phyloP scores from a whole-genome alignment of 371 early-diverging fungal species.

The Mortierella polycephala region DNA sequence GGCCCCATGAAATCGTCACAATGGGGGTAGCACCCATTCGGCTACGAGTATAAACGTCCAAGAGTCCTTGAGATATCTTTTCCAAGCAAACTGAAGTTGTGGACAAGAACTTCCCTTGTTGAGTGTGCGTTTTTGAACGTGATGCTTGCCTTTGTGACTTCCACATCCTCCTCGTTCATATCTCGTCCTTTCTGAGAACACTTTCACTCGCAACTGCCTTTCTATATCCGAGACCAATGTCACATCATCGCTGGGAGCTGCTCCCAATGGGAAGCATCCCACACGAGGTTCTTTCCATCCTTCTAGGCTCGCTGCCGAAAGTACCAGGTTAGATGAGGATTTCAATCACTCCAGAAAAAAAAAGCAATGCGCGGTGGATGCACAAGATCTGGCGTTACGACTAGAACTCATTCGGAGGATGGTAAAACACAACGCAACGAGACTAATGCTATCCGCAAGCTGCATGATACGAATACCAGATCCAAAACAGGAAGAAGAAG shows the following conservation, averaged over 20 bases:
- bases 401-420: neutral
- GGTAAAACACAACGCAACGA: neutral
- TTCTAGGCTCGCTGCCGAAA: conserved; percentile 49
- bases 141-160: no score
- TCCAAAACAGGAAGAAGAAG: conserved; percentile 37
- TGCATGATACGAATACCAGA: conserved; percentile 8
- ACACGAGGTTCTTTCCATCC: conserved; percentile 47
- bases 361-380: neutral
- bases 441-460: neutral
- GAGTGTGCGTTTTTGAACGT: no score
- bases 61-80: no score
- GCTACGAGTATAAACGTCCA: no score
- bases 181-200: neutral
- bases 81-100: no score
- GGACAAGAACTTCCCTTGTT: no score
- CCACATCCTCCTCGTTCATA: neutral
- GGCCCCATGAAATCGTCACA: no score
- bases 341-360: no score
- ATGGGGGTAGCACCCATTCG: no score
- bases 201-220: neutral
- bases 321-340: conserved; percentile 38
- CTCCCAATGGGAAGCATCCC: conserved; percentile 39
- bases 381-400: neutral
- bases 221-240: conserved; percentile 10
- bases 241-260: conserved; percentile 51